Conservation (phyloP, 208 protist genomes). For the Balamuthia mandrillaris region DNA sequence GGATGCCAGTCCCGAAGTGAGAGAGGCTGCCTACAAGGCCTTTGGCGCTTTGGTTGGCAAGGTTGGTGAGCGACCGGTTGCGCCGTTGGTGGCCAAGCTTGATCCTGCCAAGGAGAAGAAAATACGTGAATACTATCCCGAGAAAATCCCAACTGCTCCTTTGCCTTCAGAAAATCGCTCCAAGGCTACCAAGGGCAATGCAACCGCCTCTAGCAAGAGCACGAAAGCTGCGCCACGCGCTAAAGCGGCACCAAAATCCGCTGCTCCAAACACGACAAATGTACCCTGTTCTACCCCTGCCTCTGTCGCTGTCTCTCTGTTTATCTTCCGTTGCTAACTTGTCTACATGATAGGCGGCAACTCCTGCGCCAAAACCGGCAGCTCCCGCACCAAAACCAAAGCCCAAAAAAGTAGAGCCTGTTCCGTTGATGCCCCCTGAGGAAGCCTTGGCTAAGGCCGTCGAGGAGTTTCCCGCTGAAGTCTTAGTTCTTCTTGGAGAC, state of each 20-base stretch:
- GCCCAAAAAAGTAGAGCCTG: not conserved
- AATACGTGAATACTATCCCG: conserved; percentile 34
- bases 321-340: not conserved
- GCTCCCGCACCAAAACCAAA: not conserved
- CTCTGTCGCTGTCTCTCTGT: not conserved
- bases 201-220: conserved; percentile 26
- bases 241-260: not conserved
- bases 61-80: conserved; percentile 25
- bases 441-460: conserved; percentile 21
- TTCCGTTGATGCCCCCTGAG: not conserved
- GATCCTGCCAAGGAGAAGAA: conserved; percentile 51
- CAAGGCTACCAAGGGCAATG: not conserved
- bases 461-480: not conserved
- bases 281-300: not conserved
- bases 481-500: not conserved
- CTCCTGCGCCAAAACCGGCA: not conserved
- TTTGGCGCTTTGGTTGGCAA: conserved; percentile 35
- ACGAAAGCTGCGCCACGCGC: not conserved
- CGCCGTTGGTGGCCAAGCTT: conserved; percentile 1
- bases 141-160: conserved; percentile 23
- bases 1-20: conserved; percentile 37
- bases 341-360: not conserved
- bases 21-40: conserved; percentile 45
- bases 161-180: not conserved
- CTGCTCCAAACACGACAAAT: not conserved